Evolutionary conservation across 495 filamentous ascomycete species (phyloP), one percentile per base, ranked within the genome.

Genomic region (Cercophora sp.): DNA sequence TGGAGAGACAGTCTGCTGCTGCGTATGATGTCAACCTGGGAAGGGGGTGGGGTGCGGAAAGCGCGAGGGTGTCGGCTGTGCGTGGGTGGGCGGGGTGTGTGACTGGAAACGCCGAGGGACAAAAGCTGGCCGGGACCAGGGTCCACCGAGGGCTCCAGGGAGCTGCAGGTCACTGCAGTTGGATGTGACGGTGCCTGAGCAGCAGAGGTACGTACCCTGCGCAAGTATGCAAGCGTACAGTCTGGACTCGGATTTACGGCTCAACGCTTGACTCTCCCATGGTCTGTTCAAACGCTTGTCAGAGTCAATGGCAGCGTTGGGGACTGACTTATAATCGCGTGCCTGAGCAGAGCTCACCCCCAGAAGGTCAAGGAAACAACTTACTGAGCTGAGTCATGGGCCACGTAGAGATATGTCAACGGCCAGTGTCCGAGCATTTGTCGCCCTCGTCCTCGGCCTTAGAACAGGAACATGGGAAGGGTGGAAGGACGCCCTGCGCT

Each of bases 31-130:
- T 37, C 55, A 41, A 56, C 32, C 20, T 18, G 16, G 29, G 24
- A 13, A 32, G 23, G 22, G 25, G 23, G 48, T 39, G 34, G 42
- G 43, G 43, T 10, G 43, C 5, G 43, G n/a, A 27, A 11, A 44
- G 36, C 27, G 23, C 5, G 26, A 20, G 24, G 18, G 31, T 34
- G 44, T n/a, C n/a, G n/a, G 52, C 25, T 19, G 42, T 31, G 36
- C 44, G 51, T 16, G 36, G 36, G n/a, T 25, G 11, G 18, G 9
- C 1, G 5, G 3, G 24, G 39, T 27, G 20, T 18, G 45, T 50
- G 39, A 29, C 23, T 54, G 50, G 56, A 58, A 58, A 46, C 50
- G 45, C 56, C 51, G 56, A 58, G 56, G 54, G 54, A 2, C 11
- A 42, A 45, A 27, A 46, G 43, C 43, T 27, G 46, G 31, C 13